These are phyloP conservation scores for Coemansia sp. DNA, from an alignment of 192 early-diverging fungal genomes.

Conservation along the genomic window DNA sequence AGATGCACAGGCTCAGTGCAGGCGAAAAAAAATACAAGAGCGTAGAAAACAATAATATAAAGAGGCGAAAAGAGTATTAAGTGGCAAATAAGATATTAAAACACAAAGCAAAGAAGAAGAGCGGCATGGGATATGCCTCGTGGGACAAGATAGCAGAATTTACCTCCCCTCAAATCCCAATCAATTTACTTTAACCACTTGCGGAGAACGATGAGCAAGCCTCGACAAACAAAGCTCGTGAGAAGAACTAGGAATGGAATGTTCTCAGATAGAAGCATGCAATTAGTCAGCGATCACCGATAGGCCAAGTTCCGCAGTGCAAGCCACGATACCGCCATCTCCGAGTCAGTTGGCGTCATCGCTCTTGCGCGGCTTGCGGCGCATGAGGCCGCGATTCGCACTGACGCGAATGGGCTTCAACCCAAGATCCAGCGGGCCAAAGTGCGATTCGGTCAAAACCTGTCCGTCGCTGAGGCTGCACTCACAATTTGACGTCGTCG, in stretches of 20 bases:
- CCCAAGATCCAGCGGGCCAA: slow-evolving; percentile 52
- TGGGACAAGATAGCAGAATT: background rate
- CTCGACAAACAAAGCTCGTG: background rate
- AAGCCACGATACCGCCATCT: background rate
- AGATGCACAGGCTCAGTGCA: background rate
- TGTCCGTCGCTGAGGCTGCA: background rate
- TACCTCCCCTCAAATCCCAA: background rate
- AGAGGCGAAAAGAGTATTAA: background rate
- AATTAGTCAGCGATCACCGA: slow-evolving; percentile 7
- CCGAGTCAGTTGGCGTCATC: background rate
- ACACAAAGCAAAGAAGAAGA: background rate
- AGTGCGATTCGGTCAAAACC: slow-evolving; percentile 42
- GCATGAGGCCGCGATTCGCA: slow-evolving; percentile 45
- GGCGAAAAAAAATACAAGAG: slow-evolving; percentile 5
- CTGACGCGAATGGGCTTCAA: slow-evolving; percentile 53
- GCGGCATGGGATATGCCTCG: background rate
- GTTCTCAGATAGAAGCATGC: background rate
- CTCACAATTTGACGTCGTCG: background rate
- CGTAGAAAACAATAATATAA: slow-evolving; percentile 8
- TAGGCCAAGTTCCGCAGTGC: background rate
- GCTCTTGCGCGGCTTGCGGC: slow-evolving; percentile 15
- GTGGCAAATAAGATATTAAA: background rate
- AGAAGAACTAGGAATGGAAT: background rate
- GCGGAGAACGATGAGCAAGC: background rate
- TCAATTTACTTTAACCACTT: background rate